Conservation (phyloP, 768 basidiomycete genomes). For the Serendipita sp. region DNA sequence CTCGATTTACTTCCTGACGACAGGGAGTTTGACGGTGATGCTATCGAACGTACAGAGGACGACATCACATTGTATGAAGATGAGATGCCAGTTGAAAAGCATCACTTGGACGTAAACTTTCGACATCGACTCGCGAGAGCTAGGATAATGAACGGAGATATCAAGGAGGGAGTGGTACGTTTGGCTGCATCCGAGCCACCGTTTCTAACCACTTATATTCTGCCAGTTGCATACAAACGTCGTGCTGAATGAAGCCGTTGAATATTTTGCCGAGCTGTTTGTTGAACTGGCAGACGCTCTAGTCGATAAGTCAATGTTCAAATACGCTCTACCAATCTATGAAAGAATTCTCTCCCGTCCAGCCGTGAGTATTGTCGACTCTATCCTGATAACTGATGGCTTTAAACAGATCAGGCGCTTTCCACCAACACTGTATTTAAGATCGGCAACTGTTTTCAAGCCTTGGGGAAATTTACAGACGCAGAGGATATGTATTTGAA, state of each 20-base stretch:
- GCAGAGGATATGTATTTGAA: conserved; percentile 75
- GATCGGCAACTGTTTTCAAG: conserved; percentile 68
- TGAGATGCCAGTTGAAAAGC: conserved; percentile 40
- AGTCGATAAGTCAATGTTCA: conserved; percentile 58
- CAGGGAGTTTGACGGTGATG: conserved; percentile 59
- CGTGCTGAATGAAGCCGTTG: conserved; percentile 53
- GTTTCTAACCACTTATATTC: background rate
- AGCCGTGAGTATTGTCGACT: conserved; percentile 32
- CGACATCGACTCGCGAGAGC: conserved; percentile 73
- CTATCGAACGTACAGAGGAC: conserved; percentile 13
- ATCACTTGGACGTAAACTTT: conserved; percentile 56
- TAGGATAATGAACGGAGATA: conserved; percentile 62
- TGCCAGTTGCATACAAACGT: conserved; percentile 72
- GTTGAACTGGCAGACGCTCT: conserved; percentile 76
- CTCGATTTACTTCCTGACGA: conserved; percentile 83
- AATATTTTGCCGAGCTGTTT: conserved; percentile 66
- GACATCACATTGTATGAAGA: conserved; percentile 24
- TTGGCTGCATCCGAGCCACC: background rate
- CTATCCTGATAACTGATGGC: background rate
- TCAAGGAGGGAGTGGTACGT: conserved; percentile 67
- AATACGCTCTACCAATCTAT: conserved; percentile 66
- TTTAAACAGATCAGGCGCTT: background rate
- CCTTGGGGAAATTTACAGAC: conserved; percentile 55
- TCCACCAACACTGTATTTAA: conserved; percentile 31
- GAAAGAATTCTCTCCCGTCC: conserved; percentile 61